These are phyloP conservation scores for Claviceps sp. DNA, from an alignment of 2,329 filamentous ascomycete species.

Conservation along the genomic window DNA sequence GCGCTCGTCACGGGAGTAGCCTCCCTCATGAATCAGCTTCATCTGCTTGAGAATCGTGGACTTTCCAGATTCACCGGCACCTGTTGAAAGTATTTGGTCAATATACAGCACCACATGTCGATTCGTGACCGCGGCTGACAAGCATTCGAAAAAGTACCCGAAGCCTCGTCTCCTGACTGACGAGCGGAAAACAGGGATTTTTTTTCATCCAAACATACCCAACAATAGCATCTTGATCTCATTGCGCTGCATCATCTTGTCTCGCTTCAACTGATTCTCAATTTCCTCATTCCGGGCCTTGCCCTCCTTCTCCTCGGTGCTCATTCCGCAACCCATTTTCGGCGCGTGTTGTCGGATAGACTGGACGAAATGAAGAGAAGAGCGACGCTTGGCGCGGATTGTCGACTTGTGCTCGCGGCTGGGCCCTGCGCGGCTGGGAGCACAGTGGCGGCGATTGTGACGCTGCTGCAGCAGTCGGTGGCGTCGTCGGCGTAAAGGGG, in stretches of 20 bases:
- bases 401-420: not conserved
- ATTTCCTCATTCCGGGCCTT: conserved; percentile 99
- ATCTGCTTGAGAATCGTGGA: conserved; percentile 28
- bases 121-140: too few relatives aligned
- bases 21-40: conserved; percentile 99
- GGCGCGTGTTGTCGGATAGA: conserved; percentile 24
- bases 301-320: conserved; percentile 99
- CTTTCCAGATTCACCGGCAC: conserved; percentile 82
- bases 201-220: conserved; percentile 40
- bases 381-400: not conserved
- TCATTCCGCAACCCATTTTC: conserved; percentile 98
- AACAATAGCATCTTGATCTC: conserved; percentile 99
- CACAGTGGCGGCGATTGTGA: not conserved
- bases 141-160: too few relatives aligned
- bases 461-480: not conserved
- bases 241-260: conserved; percentile 97
- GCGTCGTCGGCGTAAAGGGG: conserved; percentile 1
- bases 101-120: not conserved
- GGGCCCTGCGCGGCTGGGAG: not conserved
- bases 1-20: conserved; percentile 82
- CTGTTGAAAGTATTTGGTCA: conserved; percentile 29
- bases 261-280: conserved; percentile 96
- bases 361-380: not conserved
- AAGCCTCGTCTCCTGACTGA: not conserved
- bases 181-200: too few relatives aligned